phyloP scores from a whole-genome alignment of 202 grass and related monocot genomes.

The Setaria italica region DNA sequence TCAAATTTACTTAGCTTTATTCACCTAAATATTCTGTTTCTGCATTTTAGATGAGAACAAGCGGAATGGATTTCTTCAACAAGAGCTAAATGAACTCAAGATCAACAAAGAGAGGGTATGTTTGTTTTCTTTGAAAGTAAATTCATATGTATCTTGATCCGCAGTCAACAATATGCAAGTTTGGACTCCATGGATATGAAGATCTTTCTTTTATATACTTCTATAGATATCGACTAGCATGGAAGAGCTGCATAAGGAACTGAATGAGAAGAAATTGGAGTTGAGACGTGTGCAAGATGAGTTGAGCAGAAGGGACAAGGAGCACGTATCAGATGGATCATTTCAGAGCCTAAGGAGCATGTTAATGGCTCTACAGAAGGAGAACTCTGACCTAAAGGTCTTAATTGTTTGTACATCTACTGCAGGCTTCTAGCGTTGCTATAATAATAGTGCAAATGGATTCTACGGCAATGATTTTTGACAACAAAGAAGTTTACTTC shows the following conservation, averaged over 20 bases:
- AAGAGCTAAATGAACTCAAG: conserved; percentile 80
- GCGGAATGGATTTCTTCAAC: conserved; percentile 63
- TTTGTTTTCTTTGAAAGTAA: conserved; percentile 20
- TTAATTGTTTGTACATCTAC: conserved; percentile 35
- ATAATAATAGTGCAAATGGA: background rate
- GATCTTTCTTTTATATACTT: conserved; percentile 19
- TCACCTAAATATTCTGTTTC: conserved; percentile 39
- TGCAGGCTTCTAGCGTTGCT: background rate
- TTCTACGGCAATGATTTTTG: conserved; percentile 29
- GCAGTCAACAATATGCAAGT: background rate
- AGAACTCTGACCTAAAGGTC: conserved; percentile 84
- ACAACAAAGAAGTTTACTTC: conserved; percentile 39
- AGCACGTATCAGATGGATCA: conserved; percentile 56
- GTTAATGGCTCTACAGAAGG: conserved; percentile 74
- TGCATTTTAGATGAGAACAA: conserved; percentile 70
- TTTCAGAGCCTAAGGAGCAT: conserved; percentile 59
- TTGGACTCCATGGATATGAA: background rate
- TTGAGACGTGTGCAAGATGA: conserved; percentile 63
- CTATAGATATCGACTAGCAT: conserved; percentile 59
- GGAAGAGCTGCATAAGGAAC: conserved; percentile 65
- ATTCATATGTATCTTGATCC: conserved; percentile 35
- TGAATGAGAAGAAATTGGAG: conserved; percentile 71
- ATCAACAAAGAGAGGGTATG: conserved; percentile 71
- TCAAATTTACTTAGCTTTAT: conserved; percentile 25
- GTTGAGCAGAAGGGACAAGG: conserved; percentile 56